Evolutionary conservation across 257 asterid species (phyloP).

Genomic region (Gardenia jasminoides): DNA sequence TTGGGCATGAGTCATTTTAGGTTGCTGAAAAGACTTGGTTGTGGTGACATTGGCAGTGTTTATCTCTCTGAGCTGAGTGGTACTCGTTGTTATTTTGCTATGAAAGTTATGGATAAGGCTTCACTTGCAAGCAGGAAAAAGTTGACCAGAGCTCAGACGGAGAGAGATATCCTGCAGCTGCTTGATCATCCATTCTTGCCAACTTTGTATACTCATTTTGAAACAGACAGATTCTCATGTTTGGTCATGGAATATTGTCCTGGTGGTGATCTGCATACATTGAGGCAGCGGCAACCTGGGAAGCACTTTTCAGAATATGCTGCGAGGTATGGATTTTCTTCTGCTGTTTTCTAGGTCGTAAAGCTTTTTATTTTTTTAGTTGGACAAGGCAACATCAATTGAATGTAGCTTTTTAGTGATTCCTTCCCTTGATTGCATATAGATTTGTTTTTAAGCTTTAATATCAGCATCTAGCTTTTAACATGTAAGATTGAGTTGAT

Average conservation of each 20-base stretch:
- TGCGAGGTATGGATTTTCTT: constrained; percentile 37
- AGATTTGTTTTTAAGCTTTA: neutral
- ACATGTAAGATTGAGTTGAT: neutral
- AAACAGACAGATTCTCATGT: constrained; percentile 50
- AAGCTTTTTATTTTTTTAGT: neutral
- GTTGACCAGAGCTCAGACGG: constrained; percentile 50
- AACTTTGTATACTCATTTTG: constrained; percentile 58
- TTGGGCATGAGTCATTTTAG: constrained; percentile 54
- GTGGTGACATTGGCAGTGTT: constrained; percentile 58
- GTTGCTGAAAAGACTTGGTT: constrained; percentile 49
- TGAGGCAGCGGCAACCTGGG: constrained; percentile 54
- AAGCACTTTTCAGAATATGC: constrained; percentile 60
- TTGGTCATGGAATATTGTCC: constrained; percentile 64
- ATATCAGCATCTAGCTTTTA: neutral
- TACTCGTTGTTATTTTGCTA: constrained; percentile 48
- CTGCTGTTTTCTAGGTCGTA: neutral
- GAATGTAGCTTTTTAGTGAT: neutral
- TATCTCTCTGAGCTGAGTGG: constrained; percentile 51
- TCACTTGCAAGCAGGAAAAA: constrained; percentile 53
- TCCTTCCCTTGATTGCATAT: neutral
- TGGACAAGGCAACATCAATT: neutral
- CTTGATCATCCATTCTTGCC: constrained; percentile 62
- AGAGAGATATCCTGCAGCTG: constrained; percentile 53
- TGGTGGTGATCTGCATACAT: constrained; percentile 55
- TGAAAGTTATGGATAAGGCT: constrained; percentile 60